Conservation (phyloP, 306 rosid genomes). For the Echinosophora koreensis region DNA sequence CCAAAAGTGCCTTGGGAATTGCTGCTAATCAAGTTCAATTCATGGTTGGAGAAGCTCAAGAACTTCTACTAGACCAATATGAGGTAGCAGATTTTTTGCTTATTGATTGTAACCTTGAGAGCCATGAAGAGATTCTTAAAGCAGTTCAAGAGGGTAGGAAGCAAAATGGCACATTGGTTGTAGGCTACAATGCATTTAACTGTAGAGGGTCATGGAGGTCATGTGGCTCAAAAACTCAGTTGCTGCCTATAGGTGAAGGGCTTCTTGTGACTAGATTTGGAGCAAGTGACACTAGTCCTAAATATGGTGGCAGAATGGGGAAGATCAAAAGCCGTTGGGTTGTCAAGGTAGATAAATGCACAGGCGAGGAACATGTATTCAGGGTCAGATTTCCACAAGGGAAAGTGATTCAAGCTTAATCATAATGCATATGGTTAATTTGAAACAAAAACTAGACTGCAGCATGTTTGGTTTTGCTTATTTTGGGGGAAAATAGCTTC, state of each 20-base stretch:
- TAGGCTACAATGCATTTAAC: constrained; percentile 79
- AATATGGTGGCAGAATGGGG: constrained; percentile 41
- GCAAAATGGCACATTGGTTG: constrained; percentile 61
- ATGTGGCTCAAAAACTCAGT: constrained; percentile 68
- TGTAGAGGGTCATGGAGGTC: constrained; percentile 60
- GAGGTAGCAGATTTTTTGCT: constrained; percentile 73
- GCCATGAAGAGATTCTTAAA: constrained; percentile 60
- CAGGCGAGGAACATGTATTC: constrained; percentile 97
- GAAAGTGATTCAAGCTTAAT: constrained; percentile 64
- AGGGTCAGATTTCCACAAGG: constrained; percentile 75
- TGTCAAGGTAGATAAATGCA: constrained; percentile 82
- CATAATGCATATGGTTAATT: constrained; percentile 26
- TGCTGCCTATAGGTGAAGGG: constrained; percentile 87
- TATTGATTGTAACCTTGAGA: constrained; percentile 70
- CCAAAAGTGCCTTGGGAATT: constrained; percentile 54
- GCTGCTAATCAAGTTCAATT: constrained; percentile 61
- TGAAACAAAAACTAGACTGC: background rate
- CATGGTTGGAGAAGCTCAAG: constrained; percentile 68
- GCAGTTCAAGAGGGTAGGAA: constrained; percentile 54
- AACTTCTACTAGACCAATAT: constrained; percentile 42
- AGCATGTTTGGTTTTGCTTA: background rate
- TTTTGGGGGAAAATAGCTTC: background rate
- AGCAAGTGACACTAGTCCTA: constrained; percentile 25
- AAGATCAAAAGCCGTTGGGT: constrained; percentile 71
- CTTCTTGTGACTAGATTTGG: constrained; percentile 70